phyloP scores from a whole-genome alignment of 1,284 basidiomycete species.

The Clitocybe nebularis region DNA sequence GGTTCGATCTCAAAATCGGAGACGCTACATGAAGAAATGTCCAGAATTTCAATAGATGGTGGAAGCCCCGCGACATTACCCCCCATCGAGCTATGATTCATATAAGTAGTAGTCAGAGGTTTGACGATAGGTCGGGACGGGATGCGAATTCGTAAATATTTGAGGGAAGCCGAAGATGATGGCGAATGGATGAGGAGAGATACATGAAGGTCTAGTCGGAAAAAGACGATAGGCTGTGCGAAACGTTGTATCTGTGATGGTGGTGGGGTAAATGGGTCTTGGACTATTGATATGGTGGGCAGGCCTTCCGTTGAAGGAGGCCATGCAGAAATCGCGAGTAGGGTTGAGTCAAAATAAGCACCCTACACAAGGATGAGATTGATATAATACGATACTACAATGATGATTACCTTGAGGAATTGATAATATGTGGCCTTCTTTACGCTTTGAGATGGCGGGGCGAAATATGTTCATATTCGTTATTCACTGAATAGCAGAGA shows the following conservation, averaged over 20 bases:
- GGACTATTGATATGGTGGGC: slow-evolving; percentile 55
- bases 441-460: slow-evolving; percentile 39
- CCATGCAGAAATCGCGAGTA: slow-evolving; percentile 55
- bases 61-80: slow-evolving; percentile 11
- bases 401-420: slow-evolving; percentile 50
- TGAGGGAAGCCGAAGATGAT: slow-evolving; percentile 33
- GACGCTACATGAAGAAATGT: slow-evolving; percentile 57
- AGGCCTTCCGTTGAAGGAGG: slow-evolving; percentile 34
- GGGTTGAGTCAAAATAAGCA: slow-evolving; percentile 62
- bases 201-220: slow-evolving; percentile 50
- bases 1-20: slow-evolving; percentile 44
- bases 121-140: slow-evolving; percentile 52
- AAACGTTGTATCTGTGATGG: slow-evolving; percentile 34
- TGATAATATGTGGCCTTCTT: slow-evolving; percentile 64
- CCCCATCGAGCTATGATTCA: neutral
- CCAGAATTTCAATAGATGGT: slow-evolving; percentile 46
- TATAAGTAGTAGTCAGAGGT: slow-evolving; percentile 27
- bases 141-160: slow-evolving; percentile 52
- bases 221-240: slow-evolving; percentile 74
- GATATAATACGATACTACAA: neutral
- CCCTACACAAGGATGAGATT: slow-evolving; percentile 36
- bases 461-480: neutral
- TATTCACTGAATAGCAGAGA: neutral
- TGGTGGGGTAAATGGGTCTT: slow-evolving; percentile 52
- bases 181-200: slow-evolving; percentile 43